phyloP scores from a whole-genome alignment of 805 yeast genomes.

The Candida multigemmis region DNA sequence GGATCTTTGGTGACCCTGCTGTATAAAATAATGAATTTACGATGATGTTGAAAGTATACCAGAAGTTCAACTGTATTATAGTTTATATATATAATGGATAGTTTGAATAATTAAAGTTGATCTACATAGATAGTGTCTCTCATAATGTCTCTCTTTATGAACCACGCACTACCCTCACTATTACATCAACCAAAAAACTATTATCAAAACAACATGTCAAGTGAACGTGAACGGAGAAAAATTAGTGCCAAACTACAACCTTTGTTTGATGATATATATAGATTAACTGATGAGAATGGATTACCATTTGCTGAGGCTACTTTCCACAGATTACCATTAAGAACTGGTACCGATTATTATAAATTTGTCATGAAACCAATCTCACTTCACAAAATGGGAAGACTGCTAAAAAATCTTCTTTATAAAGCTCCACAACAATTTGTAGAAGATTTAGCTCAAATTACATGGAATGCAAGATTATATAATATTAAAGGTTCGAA shows the following conservation, averaged over 20 bases:
- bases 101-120: too few relatives aligned
- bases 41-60: too few relatives aligned
- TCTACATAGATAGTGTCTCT: too few relatives aligned
- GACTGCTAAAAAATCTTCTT: slow-evolving; percentile 41
- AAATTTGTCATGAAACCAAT: slow-evolving; percentile 71
- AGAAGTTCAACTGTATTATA: too few relatives aligned
- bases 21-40: slow-evolving; percentile 3
- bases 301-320: slow-evolving; percentile 40
- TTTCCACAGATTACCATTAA: slow-evolving; percentile 67
- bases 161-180: too few relatives aligned
- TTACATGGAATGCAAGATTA: slow-evolving; percentile 83
- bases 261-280: slow-evolving; percentile 30
- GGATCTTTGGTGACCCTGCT: slow-evolving; percentile 34
- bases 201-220: slow-evolving; percentile 11
- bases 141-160: too few relatives aligned
- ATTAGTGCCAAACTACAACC: slow-evolving; percentile 19
- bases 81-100: too few relatives aligned
- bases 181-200: neutral
- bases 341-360: slow-evolving; percentile 72
- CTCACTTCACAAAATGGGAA: slow-evolving; percentile 50
- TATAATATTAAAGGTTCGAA: slow-evolving; percentile 66
- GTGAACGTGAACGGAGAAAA: slow-evolving; percentile 30
- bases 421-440: slow-evolving; percentile 63
- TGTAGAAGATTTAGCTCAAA: slow-evolving; percentile 70
- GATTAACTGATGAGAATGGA: slow-evolving; percentile 33